Conservation (phyloP, 2,329 filamentous ascomycete species). For the Piedraia hortae region DNA sequence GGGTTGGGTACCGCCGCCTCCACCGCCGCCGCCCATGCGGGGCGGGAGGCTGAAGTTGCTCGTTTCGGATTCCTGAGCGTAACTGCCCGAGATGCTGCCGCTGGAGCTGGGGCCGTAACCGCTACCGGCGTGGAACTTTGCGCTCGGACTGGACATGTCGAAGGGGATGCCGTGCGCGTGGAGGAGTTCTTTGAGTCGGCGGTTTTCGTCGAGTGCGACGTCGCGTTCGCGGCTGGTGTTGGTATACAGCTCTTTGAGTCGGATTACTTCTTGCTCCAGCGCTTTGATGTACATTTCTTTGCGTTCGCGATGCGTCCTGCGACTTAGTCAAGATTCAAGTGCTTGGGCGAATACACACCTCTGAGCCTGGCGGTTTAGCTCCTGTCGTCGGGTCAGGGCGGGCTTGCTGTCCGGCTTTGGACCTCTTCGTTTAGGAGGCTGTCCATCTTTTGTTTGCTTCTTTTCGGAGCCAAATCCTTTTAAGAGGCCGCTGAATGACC, state of each 20-base stretch:
- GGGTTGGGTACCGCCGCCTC: constrained; percentile 2
- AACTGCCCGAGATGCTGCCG: constrained; percentile 35
- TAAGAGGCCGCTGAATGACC: constrained; percentile 19
- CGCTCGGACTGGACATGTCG: constrained; percentile 17
- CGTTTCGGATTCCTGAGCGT: constrained; percentile 20
- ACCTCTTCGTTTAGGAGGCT: constrained; percentile 64
- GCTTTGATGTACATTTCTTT: constrained; percentile 92
- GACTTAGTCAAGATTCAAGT: constrained; percentile 2
- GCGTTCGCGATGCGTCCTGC: constrained; percentile 78
- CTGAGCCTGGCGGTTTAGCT: constrained; percentile 85
- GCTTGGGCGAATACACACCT: constrained; percentile 27
- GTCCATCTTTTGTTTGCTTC: constrained; percentile 60
- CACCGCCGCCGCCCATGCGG: constrained; percentile 1
- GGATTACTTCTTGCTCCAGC: constrained; percentile 70
- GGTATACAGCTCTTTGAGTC: constrained; percentile 63
- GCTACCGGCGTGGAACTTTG: constrained; percentile 12
- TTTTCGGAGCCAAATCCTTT: constrained; percentile 39
- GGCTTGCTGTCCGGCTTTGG: constrained; percentile 94
- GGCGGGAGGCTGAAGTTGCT: constrained; percentile 22
- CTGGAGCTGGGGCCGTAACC: constrained; percentile 20
- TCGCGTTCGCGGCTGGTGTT: constrained; percentile 50
- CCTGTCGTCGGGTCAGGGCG: constrained; percentile 69
- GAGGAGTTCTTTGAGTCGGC: constrained; percentile 37
- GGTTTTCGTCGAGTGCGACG: constrained; percentile 50
- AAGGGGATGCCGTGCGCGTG: constrained; percentile 29